These are phyloP conservation scores for Pistacia atlantica DNA, from an alignment of 345 rosid species.

Conservation along the genomic window DNA sequence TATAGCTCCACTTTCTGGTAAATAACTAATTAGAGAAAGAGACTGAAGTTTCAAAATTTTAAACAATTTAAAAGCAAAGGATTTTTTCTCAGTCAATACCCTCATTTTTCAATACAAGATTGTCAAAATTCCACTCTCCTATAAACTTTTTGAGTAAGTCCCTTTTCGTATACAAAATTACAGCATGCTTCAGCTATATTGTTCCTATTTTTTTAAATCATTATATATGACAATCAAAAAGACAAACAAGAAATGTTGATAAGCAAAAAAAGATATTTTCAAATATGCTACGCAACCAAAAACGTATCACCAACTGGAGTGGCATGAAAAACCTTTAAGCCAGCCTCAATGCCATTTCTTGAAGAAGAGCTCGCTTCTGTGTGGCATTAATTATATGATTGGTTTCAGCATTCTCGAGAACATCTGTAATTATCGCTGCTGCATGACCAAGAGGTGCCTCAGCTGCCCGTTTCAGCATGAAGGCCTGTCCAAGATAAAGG, in stretches of 20 bases:
- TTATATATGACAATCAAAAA: constrained; percentile 5
- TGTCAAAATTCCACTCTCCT: constrained; percentile 13
- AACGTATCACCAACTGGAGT: background rate
- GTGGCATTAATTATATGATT: constrained; percentile 76
- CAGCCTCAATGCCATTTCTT: constrained; percentile 93
- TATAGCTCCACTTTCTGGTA: too few relatives aligned
- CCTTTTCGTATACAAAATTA: constrained; percentile 16
- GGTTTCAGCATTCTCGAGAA: constrained; percentile 90
- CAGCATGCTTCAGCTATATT: constrained; percentile 10
- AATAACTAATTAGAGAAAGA: background rate
- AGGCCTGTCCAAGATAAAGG: constrained; percentile 59
- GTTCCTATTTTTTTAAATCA: background rate
- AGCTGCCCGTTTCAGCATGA: constrained; percentile 81
- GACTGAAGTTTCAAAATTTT: background rate
- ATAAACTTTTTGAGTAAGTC: background rate
- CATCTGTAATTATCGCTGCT: constrained; percentile 86
- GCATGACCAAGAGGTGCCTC: constrained; percentile 99
- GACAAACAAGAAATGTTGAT: background rate
- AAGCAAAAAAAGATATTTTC: background rate
- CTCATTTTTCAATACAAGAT: constrained; percentile 15
- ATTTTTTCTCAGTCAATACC: background rate
- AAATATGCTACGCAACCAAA: constrained; percentile 9
- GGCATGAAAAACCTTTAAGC: constrained; percentile 31
- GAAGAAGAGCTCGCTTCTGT: constrained; percentile 93
- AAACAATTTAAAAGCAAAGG: background rate